Base-by-base conservation (phyloP, 768 basidiomycete species). In the Tylopilus plumbeoviolaceoides region DNA sequence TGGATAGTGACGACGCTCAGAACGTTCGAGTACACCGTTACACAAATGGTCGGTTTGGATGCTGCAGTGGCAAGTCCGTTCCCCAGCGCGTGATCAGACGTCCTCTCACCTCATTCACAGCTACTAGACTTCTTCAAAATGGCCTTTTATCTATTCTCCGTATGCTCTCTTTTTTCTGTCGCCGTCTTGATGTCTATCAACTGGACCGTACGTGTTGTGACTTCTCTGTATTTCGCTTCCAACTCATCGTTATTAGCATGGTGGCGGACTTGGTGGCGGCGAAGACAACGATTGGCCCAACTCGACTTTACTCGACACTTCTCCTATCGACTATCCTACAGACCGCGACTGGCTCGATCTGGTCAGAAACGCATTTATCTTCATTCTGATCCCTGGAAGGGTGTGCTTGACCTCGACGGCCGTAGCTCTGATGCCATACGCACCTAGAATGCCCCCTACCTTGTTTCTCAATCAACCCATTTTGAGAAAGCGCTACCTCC, bases 1-100 rank as follows among this genome's bases (percentile, higher is more conserved):
- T 99, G 97, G 95, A 89, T 99, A 48, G 71, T 95, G 59, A 95
- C 95, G 1, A 98, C 95, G 0, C 78, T 98, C 40, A 75, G 80
- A 53, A 93, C 87, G 0, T 94, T 91, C 42, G 95, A 99, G 66
- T 94, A 91, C 55, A 89, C 92, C 0, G 84, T 99, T 4, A 76
- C 98, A 3, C 94, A 98, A 69, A 95, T 97, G 45, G 95, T 99
- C 12, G 95, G 95, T 0, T 73, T 99, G 39, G 95, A 99, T 69
- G 95, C 95, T 39, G 95, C 93, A 2, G 97, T 98, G 61, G 92
- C 93, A 64, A 62, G 91, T 77, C 55, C 41, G 10, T 30, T 17
- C 28, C 42, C n/a, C n/a, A 27, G 27, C 2, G 25, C 44, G 25
- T 27, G n/a, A 35, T 39, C 28, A 17, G n/a, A 27, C 42, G 18